Evolutionary conservation across 345 rosid species (phyloP), one percentile per base, ranked within the genome.

Genomic region (Acer negundo): DNA sequence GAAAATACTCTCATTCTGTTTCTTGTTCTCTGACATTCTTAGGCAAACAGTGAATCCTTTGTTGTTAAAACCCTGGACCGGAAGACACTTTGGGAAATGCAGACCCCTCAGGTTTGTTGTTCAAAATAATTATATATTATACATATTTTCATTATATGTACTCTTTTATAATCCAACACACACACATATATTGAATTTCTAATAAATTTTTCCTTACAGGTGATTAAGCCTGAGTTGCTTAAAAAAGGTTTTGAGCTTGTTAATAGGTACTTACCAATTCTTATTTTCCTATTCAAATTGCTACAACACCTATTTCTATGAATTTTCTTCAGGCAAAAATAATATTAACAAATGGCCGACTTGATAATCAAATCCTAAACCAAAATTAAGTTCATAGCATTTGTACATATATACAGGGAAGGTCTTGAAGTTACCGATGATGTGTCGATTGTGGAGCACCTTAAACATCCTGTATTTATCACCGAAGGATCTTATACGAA

Each of bases 21-120:
- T 68, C 28, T 75, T 68, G 10, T 28, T 31, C 17, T 15, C 44
- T 9, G 16, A 55, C 10, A 35, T 23, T 0, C 28, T 17, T 90
- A 95, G 99, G 98, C 92, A 64, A 90, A 88, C 70, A 77, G 86
- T 42, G 88, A 92, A 67, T 91, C 94, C 15, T 92, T 92, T 64
- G 98, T 95, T 47, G 97, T 88, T 64, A 91, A 80, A 87, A 95
- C 99, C 65, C 90, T 95, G 28, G 96, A 95, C 79, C 88, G 97
- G 24, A 95, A 88, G 81, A 95, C 92, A 15, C 94, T 93, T 66
- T 93, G 99, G 99, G 98, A 95, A 82, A 95, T 95, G 97, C 98
- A 95, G 80, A 93, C 99, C 58, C 99, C 97, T 64, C 99, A 95
- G 97, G 99, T 93, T 82, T 31, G 44, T 20, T 44, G 12, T 79